Percentiles rank a stretch among this genome's conserved stretches.
Evolutionary conservation across 345 rosid genomes (phyloP).

Genomic region (Excoecaria cochinchinensis): DNA sequence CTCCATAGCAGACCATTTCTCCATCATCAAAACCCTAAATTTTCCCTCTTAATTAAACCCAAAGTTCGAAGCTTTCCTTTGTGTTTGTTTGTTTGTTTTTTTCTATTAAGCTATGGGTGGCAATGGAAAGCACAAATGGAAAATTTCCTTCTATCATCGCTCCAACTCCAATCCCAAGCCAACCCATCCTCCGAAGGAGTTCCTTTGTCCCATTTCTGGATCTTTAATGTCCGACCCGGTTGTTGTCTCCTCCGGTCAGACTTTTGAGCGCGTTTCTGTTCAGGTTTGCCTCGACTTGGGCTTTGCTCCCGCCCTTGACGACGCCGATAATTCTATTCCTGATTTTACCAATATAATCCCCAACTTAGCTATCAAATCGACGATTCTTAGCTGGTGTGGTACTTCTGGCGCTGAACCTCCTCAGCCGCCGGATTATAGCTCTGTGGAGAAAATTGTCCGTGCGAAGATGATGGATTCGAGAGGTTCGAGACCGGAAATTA

Average conservation of each 20-base stretch:
- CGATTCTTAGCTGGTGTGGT: constrained; percentile 33
- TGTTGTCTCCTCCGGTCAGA: constrained; percentile 40
- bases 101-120: constrained; percentile 45
- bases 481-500: constrained; percentile 29
- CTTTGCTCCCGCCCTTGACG: constrained; percentile 21
- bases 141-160: constrained; percentile 47
- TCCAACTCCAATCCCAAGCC: constrained; percentile 16
- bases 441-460: constrained; percentile 16
- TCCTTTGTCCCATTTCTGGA: constrained; percentile 35
- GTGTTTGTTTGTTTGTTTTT: not conserved
- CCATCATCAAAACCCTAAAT: not conserved
- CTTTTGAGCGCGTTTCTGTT: constrained; percentile 39
- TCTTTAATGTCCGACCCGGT: constrained; percentile 42
- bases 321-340: constrained; percentile 6
- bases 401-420: constrained; percentile 18
- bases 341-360: constrained; percentile 29
- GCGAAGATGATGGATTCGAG: constrained; percentile 8
- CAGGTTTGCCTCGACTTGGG: constrained; percentile 31
- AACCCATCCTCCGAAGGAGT: constrained; percentile 27
- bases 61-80: too few relatives aligned
- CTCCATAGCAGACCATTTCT: not conserved
- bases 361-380: constrained; percentile 27
- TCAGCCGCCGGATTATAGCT: constrained; percentile 21
- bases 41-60: not conserved
- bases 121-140: constrained; percentile 63